A percentile compares a stretch with the other conserved stretches of the same genome.
phyloP scores from a whole-genome alignment of 371 early-diverging fungal species.

The Apophysomyces sp. region DNA sequence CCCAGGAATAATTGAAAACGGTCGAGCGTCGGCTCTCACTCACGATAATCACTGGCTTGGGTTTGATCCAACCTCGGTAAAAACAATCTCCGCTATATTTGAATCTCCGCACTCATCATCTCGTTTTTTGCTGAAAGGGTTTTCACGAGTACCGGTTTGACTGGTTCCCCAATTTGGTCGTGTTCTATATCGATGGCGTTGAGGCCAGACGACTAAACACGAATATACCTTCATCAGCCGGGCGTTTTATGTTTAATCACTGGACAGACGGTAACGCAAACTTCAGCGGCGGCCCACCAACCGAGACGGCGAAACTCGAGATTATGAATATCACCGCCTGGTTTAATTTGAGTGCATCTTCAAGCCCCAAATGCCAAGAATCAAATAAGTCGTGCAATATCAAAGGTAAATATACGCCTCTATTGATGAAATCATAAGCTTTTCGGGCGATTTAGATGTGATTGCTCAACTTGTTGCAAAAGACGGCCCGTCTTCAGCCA shows the following conservation, averaged over 20 bases:
- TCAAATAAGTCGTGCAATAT: constrained; percentile 9
- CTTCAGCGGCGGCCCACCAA: constrained; percentile 32
- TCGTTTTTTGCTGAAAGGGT: constrained; percentile 12
- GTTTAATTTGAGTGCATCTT: constrained; percentile 15
- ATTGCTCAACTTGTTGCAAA: neutral
- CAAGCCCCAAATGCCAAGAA: constrained; percentile 1
- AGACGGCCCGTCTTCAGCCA: neutral
- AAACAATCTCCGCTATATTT: neutral
- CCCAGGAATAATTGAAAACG: constrained; percentile 23
- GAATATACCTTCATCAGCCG: constrained; percentile 25
- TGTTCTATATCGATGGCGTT: constrained; percentile 28
- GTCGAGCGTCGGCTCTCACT: constrained; percentile 21
- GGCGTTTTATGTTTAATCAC: constrained; percentile 28
- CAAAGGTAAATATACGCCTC: neutral
- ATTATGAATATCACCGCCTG: constrained; percentile 19
- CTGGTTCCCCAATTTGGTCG: constrained; percentile 22
- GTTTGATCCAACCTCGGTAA: constrained; percentile 22
- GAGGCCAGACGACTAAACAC: constrained; percentile 15
- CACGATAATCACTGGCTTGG: constrained; percentile 20
- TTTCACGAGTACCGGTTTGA: constrained; percentile 39
- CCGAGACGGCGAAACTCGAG: constrained; percentile 11
- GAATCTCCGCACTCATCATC: neutral
- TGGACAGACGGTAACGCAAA: constrained; percentile 40
- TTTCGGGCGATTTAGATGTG: neutral
- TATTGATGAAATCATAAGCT: no score